Base-by-base conservation (phyloP, 768 basidiomycete genomes). In the Auricularia sp. region DNA sequence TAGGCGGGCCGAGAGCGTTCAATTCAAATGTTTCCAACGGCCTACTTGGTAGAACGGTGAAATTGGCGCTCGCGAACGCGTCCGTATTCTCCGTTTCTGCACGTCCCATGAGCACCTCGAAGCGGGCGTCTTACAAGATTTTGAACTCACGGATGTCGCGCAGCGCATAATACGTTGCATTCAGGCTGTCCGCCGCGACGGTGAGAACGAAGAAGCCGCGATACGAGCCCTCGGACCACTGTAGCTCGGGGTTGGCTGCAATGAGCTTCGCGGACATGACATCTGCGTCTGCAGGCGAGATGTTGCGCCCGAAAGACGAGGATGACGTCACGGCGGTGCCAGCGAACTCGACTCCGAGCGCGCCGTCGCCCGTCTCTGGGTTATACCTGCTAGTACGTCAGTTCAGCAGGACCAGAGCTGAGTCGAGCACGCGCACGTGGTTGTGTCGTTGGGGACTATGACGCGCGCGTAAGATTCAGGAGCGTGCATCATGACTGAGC, bases 141-240 rank as follows among this genome's bases (percentile, higher is more conserved):
- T 29, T 29, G 29, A 29, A 75, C 81, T 69, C 63, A 80, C 79
- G 77, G 62, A 78, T 74, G 69, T 81, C 75, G 35, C 72, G 68
- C 80, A 85, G 83, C 1, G 80, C 84, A 63, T 79, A 84, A 73
- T 80, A 85, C 23, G 82, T 81, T 23, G 84, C 81, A 35, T 76
- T 80, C 58, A 81, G 69, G 61, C 74, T 74, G 18, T 76, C 64
- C n/a, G 81, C 68, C 67, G 79, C 76, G 65, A 86, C 71, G 35
- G 75, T 76, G 12, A 86, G 74, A 42, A 83, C 81, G 73, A 83
- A 84, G 73, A 85, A 86, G 1, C 84, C 84, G 39, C 84, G 73
- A 73, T 76, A 83, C 6, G 80, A 83, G 7, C 80, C 83, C 72
- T 85, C 84, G 65, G 81, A 82, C 84, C 82, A 86, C 68, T 85